These are phyloP conservation scores for Pleurotus pulmonarius DNA, from an alignment of 768 basidiomycete genomes.

Conservation along the genomic window DNA sequence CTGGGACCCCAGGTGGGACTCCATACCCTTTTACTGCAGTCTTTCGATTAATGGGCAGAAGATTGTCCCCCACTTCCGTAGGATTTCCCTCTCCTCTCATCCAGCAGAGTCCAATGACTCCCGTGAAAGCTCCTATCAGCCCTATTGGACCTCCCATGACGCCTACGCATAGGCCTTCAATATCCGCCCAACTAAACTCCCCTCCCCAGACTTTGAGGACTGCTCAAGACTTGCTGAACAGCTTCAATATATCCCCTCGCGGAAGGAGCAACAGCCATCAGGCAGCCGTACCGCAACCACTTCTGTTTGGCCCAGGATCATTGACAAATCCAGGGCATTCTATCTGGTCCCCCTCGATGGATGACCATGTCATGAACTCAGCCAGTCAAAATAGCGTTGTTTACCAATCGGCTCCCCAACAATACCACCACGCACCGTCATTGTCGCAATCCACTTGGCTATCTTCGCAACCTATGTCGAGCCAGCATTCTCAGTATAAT, in stretches of 20 bases:
- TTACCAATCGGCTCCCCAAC: conserved; percentile 26
- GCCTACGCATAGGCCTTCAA: conserved; percentile 22
- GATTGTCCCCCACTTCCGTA: conserved; percentile 1
- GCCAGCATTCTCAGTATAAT: conserved; percentile 28
- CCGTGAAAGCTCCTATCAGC: conserved; percentile 27
- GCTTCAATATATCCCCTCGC: conserved; percentile 38
- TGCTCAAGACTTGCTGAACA: conserved; percentile 64
- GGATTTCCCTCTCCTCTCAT: conserved; percentile 27
- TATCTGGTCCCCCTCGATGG: conserved; percentile 64
- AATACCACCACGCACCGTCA: conserved; percentile 19
- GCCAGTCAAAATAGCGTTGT: conserved; percentile 20
- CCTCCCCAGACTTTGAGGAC: conserved; percentile 44
- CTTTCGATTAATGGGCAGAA: not conserved
- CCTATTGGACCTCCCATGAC: conserved; percentile 24
- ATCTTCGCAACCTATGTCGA: conserved; percentile 22
- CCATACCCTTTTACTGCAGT: not conserved
- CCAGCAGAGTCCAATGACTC: conserved; percentile 29
- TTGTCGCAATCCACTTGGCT: conserved; percentile 35
- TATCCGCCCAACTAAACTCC: conserved; percentile 13
- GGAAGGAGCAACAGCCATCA: conserved; percentile 14
- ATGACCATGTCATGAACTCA: conserved; percentile 38
- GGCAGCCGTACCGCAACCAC: conserved; percentile 31
- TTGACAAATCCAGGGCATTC: conserved; percentile 43
- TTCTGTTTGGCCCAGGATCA: conserved; percentile 51
- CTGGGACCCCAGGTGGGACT: conserved; percentile 58